Percentiles rank a stretch among this genome's conserved stretches.
phyloP scores from a whole-genome alignment of 2,329 filamentous ascomycete species.

The Septoria petroselini region DNA sequence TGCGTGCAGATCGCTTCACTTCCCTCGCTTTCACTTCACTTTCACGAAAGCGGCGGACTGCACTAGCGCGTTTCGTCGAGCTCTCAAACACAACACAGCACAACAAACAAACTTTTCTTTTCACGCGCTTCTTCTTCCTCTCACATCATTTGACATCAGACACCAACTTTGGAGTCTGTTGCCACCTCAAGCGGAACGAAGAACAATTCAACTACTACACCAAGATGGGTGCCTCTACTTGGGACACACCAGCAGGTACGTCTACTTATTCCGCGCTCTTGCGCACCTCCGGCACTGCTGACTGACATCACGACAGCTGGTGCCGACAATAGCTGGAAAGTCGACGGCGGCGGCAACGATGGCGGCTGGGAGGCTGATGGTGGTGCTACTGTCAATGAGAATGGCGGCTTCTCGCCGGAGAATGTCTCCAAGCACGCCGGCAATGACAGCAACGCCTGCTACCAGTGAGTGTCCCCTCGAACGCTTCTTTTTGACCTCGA shows the following conservation, averaged over 20 bases:
- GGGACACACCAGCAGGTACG: constrained; percentile 29
- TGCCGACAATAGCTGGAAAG: constrained; percentile 26
- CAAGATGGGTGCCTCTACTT: constrained; percentile 25
- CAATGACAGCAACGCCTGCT: constrained; percentile 36
- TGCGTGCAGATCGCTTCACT: too few species aligned
- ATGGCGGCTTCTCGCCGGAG: constrained; percentile 24
- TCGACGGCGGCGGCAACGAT: constrained; percentile 19
- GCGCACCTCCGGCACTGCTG: constrained; percentile 6
- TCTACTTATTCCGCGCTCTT: background rate
- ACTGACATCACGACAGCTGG: constrained; percentile 13
- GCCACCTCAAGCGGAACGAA: background rate
- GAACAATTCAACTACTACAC: background rate
- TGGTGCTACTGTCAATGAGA: constrained; percentile 3
- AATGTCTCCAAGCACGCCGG: constrained; percentile 35
- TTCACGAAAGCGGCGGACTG: background rate
- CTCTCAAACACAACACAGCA: background rate
- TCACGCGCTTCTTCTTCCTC: background rate
- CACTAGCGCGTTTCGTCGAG: too few species aligned
- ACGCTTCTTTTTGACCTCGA: background rate
- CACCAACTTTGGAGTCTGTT: background rate
- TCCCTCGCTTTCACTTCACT: background rate
- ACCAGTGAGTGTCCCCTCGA: constrained; percentile 39
- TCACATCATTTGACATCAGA: background rate
- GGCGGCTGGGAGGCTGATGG: constrained; percentile 20
- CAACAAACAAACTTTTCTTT: background rate